These are phyloP conservation scores for Aphanomyces invadans DNA, from an alignment of 352 stramenopile genomes.

Conservation along the genomic window DNA sequence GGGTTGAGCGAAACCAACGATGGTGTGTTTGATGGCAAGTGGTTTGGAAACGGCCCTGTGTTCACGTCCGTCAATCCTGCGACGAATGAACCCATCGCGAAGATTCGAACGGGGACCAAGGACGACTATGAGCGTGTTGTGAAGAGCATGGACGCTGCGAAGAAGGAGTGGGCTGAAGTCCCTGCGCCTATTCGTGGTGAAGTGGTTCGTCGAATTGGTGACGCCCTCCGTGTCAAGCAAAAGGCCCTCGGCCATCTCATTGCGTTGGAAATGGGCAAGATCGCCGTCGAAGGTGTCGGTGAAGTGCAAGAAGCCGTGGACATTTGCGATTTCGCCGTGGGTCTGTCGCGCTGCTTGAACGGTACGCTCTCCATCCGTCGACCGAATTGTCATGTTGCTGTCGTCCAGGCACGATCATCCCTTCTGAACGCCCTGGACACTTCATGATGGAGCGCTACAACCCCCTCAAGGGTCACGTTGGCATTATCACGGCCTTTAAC, in stretches of 20 bases:
- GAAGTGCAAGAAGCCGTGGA: slow-evolving; percentile 92
- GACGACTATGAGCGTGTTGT: slow-evolving; percentile 82
- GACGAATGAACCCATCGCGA: slow-evolving; percentile 77
- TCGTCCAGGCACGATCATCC: slow-evolving; percentile 74
- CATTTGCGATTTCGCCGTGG: slow-evolving; percentile 91
- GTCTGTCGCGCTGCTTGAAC: slow-evolving; percentile 82
- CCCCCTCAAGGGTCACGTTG: slow-evolving; percentile 87
- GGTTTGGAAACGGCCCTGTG: slow-evolving; percentile 74
- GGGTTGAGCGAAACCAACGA: slow-evolving; percentile 76
- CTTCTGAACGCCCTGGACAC: slow-evolving; percentile 84
- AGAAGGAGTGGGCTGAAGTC: slow-evolving; percentile 74
- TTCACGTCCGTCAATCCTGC: slow-evolving; percentile 81
- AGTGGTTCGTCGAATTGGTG: slow-evolving; percentile 88
- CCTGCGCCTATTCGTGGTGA: slow-evolving; percentile 84
- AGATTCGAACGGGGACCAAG: slow-evolving; percentile 66
- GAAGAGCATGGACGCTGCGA: slow-evolving; percentile 71
- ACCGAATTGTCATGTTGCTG: not conserved
- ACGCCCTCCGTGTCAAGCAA: slow-evolving; percentile 83
- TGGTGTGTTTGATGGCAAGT: slow-evolving; percentile 81
- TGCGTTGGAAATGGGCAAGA: slow-evolving; percentile 91
- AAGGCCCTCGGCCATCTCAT: slow-evolving; percentile 86
- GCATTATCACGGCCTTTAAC: slow-evolving; percentile 93
- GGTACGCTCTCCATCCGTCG: not conserved
- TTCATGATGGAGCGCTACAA: slow-evolving; percentile 94
- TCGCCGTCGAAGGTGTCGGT: slow-evolving; percentile 85